phyloP scores from a whole-genome alignment of 2,329 filamentous ascomycete genomes.

The Beauveria sp. region DNA sequence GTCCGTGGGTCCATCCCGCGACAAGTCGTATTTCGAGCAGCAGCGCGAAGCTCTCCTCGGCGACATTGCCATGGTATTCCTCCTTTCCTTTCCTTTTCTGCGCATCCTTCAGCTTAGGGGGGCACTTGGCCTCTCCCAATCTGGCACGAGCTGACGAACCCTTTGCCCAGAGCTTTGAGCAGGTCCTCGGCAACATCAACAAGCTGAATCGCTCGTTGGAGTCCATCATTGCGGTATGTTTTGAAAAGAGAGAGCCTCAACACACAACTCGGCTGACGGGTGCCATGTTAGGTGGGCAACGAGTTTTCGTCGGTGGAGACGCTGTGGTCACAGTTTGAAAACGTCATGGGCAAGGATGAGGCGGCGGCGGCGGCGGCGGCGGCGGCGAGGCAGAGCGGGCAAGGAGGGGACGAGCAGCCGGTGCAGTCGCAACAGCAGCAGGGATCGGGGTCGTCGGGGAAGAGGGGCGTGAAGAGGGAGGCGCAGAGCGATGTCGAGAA shows the following conservation, averaged over 20 bases:
- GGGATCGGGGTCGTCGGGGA: slow-evolving; percentile 4
- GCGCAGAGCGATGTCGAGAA: slow-evolving; percentile 5
- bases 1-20: slow-evolving; percentile 21
- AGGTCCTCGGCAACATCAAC: slow-evolving; percentile 92
- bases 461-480: slow-evolving; percentile 2
- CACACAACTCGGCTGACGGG: neutral
- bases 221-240: slow-evolving; percentile 70
- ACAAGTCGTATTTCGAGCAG: slow-evolving; percentile 64
- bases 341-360: slow-evolving; percentile 75
- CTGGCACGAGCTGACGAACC: too few relatives aligned
- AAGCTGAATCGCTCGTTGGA: slow-evolving; percentile 88
- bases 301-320: slow-evolving; percentile 97
- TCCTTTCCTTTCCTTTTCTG: neutral
- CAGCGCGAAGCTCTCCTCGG: slow-evolving; percentile 64
- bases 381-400: slow-evolving; percentile 18
- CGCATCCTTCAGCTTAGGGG: too few relatives aligned
- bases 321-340: slow-evolving; percentile 95
- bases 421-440: slow-evolving; percentile 2
- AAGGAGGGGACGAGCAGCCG: slow-evolving; percentile 17
- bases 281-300: slow-evolving; percentile 63
- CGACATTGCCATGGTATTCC: slow-evolving; percentile 61
- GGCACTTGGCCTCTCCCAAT: too few relatives aligned
- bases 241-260: neutral
- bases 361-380: slow-evolving; percentile 9
- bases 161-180: slow-evolving; percentile 62